Evolutionary conservation across 116 monocot genomes (phyloP).

Genomic region (Thalassia testudinum): DNA sequence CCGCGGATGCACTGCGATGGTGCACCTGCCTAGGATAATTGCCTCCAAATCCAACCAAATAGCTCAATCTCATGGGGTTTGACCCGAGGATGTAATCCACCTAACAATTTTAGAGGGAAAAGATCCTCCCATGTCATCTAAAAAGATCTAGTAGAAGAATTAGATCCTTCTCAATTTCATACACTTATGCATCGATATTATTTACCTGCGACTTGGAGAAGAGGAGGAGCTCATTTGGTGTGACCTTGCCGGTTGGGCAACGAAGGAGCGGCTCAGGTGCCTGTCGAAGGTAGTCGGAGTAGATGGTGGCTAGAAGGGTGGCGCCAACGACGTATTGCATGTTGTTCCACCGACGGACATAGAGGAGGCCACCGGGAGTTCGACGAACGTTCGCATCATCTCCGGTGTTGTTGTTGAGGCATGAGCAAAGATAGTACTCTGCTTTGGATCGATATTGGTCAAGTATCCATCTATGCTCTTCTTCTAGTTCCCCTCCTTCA

Average conservation of each 20-base stretch:
- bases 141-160: too few species aligned
- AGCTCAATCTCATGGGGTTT: conserved; percentile 39
- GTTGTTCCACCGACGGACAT: conserved; percentile 51
- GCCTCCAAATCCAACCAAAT: conserved; percentile 40
- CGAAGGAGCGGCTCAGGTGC: conserved; percentile 2
- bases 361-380: conserved; percentile 39
- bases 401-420: conserved; percentile 18
- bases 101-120: too few species aligned
- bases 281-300: conserved; percentile 27
- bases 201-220: conserved; percentile 23
- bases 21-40: conserved; percentile 36
- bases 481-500: conserved; percentile 3
- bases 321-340: conserved; percentile 48
- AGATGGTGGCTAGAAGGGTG: conserved; percentile 30
- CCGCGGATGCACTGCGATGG: conserved; percentile 47
- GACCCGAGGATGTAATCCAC: conserved; percentile 64
- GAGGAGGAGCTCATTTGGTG: conserved; percentile 12
- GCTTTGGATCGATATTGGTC: conserved; percentile 28
- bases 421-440: conserved; percentile 40
- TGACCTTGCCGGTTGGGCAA: conserved; percentile 19
- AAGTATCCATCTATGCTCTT: conserved; percentile 6
- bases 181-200: too few species aligned
- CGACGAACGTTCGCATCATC: conserved; percentile 22
- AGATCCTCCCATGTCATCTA: too few species aligned
- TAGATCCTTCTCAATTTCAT: too few species aligned